Evolutionary conservation across 1,284 basidiomycete species (phyloP), one percentile per base, ranked within the genome.

Genomic region (Moesziomyces antarcticus): DNA sequence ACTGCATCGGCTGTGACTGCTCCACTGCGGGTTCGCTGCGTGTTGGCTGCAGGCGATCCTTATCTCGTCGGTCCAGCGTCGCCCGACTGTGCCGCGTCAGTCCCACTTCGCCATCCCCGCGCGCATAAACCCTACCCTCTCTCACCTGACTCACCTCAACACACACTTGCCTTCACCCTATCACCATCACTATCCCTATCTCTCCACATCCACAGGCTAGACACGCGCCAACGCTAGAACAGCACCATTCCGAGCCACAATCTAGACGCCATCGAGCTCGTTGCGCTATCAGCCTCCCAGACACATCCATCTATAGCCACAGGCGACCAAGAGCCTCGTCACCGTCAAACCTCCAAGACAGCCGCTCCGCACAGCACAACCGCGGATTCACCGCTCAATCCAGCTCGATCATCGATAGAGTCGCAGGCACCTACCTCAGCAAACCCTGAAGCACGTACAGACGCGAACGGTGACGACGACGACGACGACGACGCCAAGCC

Each of bases 231-330:
- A 21, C 37, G 16, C 48, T 21, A 52, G 21, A 10, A 45, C 21
- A 47, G 37, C 25, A 58, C 22, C 47, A 63, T 69, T 21, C 58
- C 59, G 45, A 40, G 18, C 3, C 37, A 18, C n/a, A 27, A 18
- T 24, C 22, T 54, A 9, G 43, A 67, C 25, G 37, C n/a, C 37
- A 71, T 71, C 46, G 51, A 73, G 60, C 64, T 68, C 40, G 63
- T 63, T 20, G 63, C 63, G 22, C 55, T 63, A 16, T 72, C 63
- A 48, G 51, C 55, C 56, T 54, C 70, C 42, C 53, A 73, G 44
- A n/a, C 48, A n/a, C 52, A 67, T 48, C 64, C 53, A 1, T 73
- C 50, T 18, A 16, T 48, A 41, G 42, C 56, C 20, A 43, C 56
- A 14, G 57, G 54, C 30, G 27, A 70, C 50, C 61, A 56, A 14